Percentiles rank a stretch among this genome's conserved stretches.
Evolutionary conservation across 257 asterid species (phyloP).

Genomic region (Fraxinus cuspidata): DNA sequence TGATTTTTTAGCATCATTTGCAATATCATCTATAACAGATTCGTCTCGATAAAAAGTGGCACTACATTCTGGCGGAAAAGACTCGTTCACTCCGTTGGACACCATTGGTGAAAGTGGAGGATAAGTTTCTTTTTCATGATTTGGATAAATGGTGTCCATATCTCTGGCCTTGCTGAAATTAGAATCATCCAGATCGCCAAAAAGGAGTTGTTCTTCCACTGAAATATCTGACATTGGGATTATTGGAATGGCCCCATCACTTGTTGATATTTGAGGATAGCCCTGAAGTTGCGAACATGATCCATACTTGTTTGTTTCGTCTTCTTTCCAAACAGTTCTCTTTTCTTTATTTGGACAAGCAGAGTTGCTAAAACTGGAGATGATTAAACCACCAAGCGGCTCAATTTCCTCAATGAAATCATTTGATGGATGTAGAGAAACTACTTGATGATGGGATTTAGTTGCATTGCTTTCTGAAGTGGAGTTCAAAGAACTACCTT

Average conservation of each 20-base stretch:
- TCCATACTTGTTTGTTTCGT: constrained; percentile 25
- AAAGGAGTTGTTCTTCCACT: constrained; percentile 57
- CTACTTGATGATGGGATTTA: constrained; percentile 37
- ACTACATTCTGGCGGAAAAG: constrained; percentile 30
- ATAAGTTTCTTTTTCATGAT: constrained; percentile 31
- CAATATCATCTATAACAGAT: constrained; percentile 36
- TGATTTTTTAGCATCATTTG: constrained; percentile 29
- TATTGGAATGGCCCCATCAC: constrained; percentile 18
- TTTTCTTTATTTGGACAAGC: constrained; percentile 28
- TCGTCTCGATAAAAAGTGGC: constrained; percentile 34
- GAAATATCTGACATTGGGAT: constrained; percentile 40
- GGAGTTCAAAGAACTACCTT: constrained; percentile 21
- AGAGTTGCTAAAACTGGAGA: constrained; percentile 34
- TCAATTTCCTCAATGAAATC: constrained; percentile 34
- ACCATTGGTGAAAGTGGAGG: constrained; percentile 24
- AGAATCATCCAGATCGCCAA: constrained; percentile 58
- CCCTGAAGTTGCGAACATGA: constrained; percentile 27
- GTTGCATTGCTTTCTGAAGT: constrained; percentile 34
- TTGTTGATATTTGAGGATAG: constrained; percentile 29
- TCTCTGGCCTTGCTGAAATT: constrained; percentile 22
- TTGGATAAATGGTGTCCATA: constrained; percentile 22
- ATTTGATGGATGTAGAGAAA: constrained; percentile 33
- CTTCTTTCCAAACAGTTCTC: constrained; percentile 15
- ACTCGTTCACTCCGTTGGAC: constrained; percentile 28
- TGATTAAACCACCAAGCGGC: constrained; percentile 28